These are phyloP conservation scores for Capsella rubella DNA, from an alignment of 441 rosid species.

Conservation along the genomic window DNA sequence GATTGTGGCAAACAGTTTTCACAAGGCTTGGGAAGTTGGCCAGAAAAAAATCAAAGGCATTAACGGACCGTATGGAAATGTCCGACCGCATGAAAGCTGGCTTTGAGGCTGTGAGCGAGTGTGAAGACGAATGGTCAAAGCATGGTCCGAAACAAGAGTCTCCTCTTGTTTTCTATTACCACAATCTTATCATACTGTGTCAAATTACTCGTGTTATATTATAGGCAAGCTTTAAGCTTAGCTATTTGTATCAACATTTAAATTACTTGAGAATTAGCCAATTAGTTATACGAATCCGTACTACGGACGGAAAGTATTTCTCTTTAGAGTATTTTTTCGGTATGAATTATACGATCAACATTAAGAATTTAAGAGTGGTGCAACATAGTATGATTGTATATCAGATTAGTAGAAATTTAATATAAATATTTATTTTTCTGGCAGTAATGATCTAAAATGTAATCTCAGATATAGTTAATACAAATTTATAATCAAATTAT, in stretches of 20 bases:
- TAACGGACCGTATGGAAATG: background rate
- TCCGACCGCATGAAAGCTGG: background rate
- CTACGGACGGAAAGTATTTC: too few relatives aligned
- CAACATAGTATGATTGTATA: too few relatives aligned
- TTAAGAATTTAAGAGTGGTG: too few relatives aligned
- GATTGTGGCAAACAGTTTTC: background rate
- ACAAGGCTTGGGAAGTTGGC: background rate
- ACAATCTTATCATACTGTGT: background rate
- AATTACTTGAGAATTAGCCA: background rate
- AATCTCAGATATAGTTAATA: too few relatives aligned
- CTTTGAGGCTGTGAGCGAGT: background rate
- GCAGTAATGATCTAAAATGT: too few relatives aligned
- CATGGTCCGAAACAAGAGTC: background rate
- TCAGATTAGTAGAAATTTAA: too few relatives aligned
- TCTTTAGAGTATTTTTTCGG: too few relatives aligned
- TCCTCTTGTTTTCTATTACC: background rate
- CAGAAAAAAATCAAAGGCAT: background rate
- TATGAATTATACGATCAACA: too few relatives aligned
- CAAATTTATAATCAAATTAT: too few relatives aligned
- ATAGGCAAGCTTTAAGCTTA: background rate
- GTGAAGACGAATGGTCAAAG: conserved; percentile 17
- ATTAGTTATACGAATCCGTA: too few relatives aligned
- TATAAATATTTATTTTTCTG: too few relatives aligned
- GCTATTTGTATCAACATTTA: background rate
- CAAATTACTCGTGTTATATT: conserved; percentile 15